phyloP scores from a whole-genome alignment of 345 rosid genomes.

The Carallia brachiata region DNA sequence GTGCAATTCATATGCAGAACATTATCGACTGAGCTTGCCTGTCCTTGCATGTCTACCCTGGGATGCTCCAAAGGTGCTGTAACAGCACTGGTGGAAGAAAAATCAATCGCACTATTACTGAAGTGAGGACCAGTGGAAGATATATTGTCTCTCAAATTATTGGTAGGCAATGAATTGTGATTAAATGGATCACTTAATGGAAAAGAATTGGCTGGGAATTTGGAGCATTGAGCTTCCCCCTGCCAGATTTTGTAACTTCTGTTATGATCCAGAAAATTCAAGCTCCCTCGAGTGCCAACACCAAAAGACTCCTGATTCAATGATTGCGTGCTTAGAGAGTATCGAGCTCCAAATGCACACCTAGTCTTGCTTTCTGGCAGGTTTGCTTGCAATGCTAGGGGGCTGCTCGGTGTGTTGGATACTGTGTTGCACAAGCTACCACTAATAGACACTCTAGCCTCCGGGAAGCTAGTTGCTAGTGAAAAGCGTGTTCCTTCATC shows the following conservation, averaged over 20 bases:
- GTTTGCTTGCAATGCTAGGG: slow-evolving; percentile 39
- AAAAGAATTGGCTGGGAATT: slow-evolving; percentile 48
- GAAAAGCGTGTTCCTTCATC: slow-evolving; percentile 33
- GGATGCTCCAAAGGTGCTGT: slow-evolving; percentile 32
- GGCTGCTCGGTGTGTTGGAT: slow-evolving; percentile 39
- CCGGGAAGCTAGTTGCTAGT: slow-evolving; percentile 34
- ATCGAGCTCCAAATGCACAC: slow-evolving; percentile 39
- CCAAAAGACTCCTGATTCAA: slow-evolving; percentile 38
- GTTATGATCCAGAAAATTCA: slow-evolving; percentile 49
- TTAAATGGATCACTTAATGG: slow-evolving; percentile 37
- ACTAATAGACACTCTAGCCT: slow-evolving; percentile 26
- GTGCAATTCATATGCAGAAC: slow-evolving; percentile 36
- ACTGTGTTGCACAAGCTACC: slow-evolving; percentile 43
- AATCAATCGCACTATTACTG: slow-evolving; percentile 37
- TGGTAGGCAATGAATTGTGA: slow-evolving; percentile 34
- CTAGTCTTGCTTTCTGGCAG: slow-evolving; percentile 29
- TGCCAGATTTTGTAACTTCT: slow-evolving; percentile 52
- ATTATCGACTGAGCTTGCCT: slow-evolving; percentile 41
- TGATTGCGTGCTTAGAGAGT: slow-evolving; percentile 41
- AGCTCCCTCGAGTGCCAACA: slow-evolving; percentile 32
- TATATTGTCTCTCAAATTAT: slow-evolving; percentile 26
- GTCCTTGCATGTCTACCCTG: slow-evolving; percentile 46
- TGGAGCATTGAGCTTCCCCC: slow-evolving; percentile 39
- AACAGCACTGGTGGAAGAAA: slow-evolving; percentile 39
- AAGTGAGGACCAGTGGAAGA: slow-evolving; percentile 29